Conservation (phyloP, 2,329 filamentous ascomycete genomes). For the Diplodia scrobiculata region DNA sequence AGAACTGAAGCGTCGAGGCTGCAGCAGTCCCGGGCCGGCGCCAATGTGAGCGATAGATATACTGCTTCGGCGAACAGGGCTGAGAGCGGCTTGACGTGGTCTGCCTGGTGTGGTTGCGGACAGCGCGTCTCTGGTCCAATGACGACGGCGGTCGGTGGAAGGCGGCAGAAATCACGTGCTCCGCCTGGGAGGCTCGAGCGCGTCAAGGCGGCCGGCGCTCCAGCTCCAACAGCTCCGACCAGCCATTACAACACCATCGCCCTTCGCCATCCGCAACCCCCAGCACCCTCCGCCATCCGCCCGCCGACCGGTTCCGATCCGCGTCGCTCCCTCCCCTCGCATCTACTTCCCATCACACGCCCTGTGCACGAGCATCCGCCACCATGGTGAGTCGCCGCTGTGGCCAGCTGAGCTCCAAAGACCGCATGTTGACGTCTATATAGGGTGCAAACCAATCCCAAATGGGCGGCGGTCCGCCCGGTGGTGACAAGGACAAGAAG, state of each 20-base stretch:
- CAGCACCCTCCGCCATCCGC: slow-evolving; percentile 29
- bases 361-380: slow-evolving; percentile 10
- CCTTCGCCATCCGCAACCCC: slow-evolving; percentile 37
- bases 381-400: slow-evolving; percentile 27
- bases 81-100: slow-evolving; percentile 23
- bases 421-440: slow-evolving; percentile 44
- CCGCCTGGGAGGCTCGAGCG: background rate
- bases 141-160: background rate
- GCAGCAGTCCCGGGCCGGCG: background rate
- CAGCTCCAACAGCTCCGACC: slow-evolving; percentile 22
- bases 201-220: background rate
- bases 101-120: slow-evolving; percentile 25
- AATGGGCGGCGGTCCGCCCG: slow-evolving; percentile 70
- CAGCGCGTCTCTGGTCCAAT: slow-evolving; percentile 10
- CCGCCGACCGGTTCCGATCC: slow-evolving; percentile 33
- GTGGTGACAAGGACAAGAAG: slow-evolving; percentile 89
- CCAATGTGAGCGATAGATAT: slow-evolving; percentile 21
- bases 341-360: background rate
- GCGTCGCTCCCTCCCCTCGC: slow-evolving; percentile 22
- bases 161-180: slow-evolving; percentile 4
- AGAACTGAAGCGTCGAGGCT: background rate
- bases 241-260: slow-evolving; percentile 37
- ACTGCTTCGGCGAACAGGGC: slow-evolving; percentile 5
- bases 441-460: slow-evolving; percentile 86
- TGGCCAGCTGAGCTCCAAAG: slow-evolving; percentile 20